Percentiles rank a stretch among this genome's conserved stretches.
phyloP scores from a whole-genome alignment of 2,329 filamentous ascomycete species.

The Exophiala bonariae region DNA sequence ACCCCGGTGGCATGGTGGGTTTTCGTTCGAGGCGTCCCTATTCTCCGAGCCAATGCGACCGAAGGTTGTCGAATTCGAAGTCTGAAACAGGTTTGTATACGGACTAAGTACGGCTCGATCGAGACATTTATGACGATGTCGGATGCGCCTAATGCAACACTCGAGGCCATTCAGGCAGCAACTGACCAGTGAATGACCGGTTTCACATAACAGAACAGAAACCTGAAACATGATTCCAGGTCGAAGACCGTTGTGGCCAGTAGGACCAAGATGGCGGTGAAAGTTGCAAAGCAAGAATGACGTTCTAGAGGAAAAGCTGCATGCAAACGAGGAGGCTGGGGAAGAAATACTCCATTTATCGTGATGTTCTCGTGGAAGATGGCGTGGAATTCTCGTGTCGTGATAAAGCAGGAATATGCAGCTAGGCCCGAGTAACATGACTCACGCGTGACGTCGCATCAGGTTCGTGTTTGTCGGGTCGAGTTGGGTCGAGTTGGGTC shows the following conservation, averaged over 20 bases:
- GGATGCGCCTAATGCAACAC: slow-evolving; percentile 11
- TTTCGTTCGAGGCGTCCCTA: too few species aligned
- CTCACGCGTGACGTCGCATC: slow-evolving; percentile 16
- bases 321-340: slow-evolving; percentile 23
- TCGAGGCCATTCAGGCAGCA: slow-evolving; percentile 10
- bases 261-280: neutral
- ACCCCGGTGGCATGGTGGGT: too few species aligned
- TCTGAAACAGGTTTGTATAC: too few species aligned
- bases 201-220: slow-evolving; percentile 11
- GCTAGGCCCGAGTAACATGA: neutral
- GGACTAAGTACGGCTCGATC: neutral
- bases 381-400: slow-evolving; percentile 21
- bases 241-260: slow-evolving; percentile 9
- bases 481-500: too few species aligned
- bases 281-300: slow-evolving; percentile 6
- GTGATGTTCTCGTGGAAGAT: neutral
- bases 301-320: slow-evolving; percentile 13
- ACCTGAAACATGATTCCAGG: slow-evolving; percentile 21
- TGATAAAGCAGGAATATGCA: slow-evolving; percentile 7
- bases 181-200: slow-evolving; percentile 18
- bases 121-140: slow-evolving; percentile 6
- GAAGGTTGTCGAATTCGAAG: too few species aligned
- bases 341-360: neutral
- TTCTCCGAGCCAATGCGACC: too few species aligned
- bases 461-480: slow-evolving; percentile 13